Conservation (phyloP, 2,329 filamentous ascomycete species). For the Plenodomus biglobosus region DNA sequence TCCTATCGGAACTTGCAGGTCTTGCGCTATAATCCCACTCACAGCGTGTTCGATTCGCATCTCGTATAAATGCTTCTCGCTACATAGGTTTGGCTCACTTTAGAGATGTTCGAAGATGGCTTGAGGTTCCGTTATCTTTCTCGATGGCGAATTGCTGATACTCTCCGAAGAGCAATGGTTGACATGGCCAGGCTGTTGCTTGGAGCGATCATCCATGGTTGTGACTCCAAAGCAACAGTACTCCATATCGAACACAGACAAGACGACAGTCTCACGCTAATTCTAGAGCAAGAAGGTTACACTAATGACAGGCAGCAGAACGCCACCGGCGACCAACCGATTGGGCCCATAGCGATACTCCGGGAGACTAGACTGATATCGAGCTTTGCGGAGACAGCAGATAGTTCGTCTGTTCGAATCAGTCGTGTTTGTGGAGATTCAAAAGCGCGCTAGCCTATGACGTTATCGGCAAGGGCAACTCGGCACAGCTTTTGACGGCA, state of each 20-base stretch:
- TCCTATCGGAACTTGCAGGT: too few species aligned
- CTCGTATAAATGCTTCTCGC: too few species aligned
- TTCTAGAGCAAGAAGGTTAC: background rate
- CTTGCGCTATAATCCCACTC: too few species aligned
- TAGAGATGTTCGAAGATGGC: too few species aligned
- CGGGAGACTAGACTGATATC: background rate
- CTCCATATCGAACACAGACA: background rate
- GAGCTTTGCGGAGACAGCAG: background rate
- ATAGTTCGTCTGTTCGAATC: background rate
- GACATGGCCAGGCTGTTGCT: too few species aligned
- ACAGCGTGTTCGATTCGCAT: too few species aligned
- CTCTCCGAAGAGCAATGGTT: too few species aligned
- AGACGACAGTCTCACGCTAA: background rate
- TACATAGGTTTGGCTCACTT: too few species aligned
- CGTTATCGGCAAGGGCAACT: conserved; percentile 20
- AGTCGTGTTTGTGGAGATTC: background rate
- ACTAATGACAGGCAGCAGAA: background rate
- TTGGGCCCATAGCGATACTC: background rate
- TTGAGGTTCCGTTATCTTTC: too few species aligned
- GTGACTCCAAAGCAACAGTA: background rate
- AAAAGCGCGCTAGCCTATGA: conserved; percentile 13
- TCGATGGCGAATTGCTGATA: too few species aligned
- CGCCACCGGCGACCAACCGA: background rate
- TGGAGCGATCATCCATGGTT: background rate
- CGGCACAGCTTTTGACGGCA: conserved; percentile 5